Evolutionary conservation across 106 monocot species (phyloP), one percentile per base, ranked within the genome.

Genomic region (Allium fistulosum): DNA sequence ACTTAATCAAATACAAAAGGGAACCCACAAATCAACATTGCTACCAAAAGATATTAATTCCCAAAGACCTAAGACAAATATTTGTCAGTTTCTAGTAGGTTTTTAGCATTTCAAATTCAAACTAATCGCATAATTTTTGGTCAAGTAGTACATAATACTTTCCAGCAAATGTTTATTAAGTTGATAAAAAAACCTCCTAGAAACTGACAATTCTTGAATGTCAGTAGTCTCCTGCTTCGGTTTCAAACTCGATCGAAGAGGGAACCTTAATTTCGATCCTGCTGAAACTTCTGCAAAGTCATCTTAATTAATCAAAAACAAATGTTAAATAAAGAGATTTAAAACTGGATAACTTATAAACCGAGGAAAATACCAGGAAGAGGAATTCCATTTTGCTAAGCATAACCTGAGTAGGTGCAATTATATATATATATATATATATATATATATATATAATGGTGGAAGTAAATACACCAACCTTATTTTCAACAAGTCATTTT

Each of bases 261-360:
- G 81, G 46, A 81, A 79, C 60, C 85, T 64, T 46, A 81, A 66
- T 56, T 73, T 79, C 50, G 81, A 79, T 62, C 60, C 71, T 51
- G 26, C 48, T 13, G 61, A 52, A 26, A 26, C 50, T 62, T 2
- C 59, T 66, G 49, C 37, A 51, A n/a, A 51, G 11, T 22, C 1
- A 66, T 17, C 16, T 18, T 10, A 1, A 17, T 2, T 18, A 51
- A 66, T 66, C n/a, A n/a, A 17, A 66, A 17, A 17, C 3, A 13
- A 66, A 49, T 50, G 51, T 50, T 47, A 7, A 63, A 10, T 13
- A 47, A 63, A 63, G 45, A 46, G 48, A 53, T 53, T 15, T 14
- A 46, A n/a, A 63, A 46, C 48, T 46, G 22, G 8, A 59, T 59
- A 8, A 59, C 10, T 2, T 27, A 26, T 7, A 47, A 48, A 63